Base-by-base conservation (phyloP, 129 eudicot genomes). In the Flaveria brownii region DNA sequence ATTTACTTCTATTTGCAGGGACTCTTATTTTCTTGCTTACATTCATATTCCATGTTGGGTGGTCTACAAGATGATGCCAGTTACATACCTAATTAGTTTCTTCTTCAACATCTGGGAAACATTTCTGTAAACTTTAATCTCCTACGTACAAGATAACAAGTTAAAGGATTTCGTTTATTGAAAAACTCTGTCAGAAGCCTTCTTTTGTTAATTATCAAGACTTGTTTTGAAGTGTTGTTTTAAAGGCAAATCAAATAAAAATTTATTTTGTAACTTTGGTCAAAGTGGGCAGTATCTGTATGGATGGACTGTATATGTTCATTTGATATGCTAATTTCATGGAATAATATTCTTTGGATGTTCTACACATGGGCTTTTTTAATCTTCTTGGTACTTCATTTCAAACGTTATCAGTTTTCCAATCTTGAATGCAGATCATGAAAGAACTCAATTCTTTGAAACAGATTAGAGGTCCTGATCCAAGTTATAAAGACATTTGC, bases 401-500 rank as follows among this genome's bases (percentile, higher is more conserved):
- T 13, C 68, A 28, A 25, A 45, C 5, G 36, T 45, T 45, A 45
- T 52, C 8, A 67, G 6, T 12, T 41, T 80, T 65, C 9, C 11
- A 72, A 56, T 18, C 23, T 46, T 77, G 79, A 18, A 71, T 77
- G 85, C 83, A 95, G 99, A 81, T 95, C 33, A 57, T 82, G 70
- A 80, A 83, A 77, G 96, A 89, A 68, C 78, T 89, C 11, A 85
- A 55, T 51, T 74, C 92, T 81, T 82, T 89, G 12, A 86, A 91
- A 77, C 87, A 75, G 81, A 83, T 91, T 55, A 84, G 51, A 61
- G 99, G 99, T 56, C 99, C 99, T 70, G 99, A 95, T 75, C 97
- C 97, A 70, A 95, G 82, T 79, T 95, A 95, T 82, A 82, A 86
- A 57, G 99, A 95, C 82, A 83, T 89, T 77, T 95, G 99, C 77